Evolutionary conservation across 2,329 filamentous ascomycete genomes (phyloP), one percentile per base, ranked within the genome.

Genomic region (Xylariaceae sp.): DNA sequence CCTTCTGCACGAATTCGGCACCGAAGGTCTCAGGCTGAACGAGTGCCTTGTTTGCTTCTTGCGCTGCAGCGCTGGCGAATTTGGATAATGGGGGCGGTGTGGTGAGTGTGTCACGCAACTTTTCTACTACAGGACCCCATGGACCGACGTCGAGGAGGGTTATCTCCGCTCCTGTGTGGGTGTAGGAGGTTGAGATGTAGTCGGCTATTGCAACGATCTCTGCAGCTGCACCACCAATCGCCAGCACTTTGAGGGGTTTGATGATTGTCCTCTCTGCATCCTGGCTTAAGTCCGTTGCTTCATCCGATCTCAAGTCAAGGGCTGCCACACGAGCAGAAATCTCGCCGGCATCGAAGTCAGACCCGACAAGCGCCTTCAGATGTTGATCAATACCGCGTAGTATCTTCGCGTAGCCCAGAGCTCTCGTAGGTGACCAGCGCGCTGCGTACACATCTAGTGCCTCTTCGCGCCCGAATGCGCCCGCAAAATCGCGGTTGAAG

Each of bases 371-470:
- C n/a, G 43, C 48, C 28, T 52, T 42, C 45, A 41, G 31, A 42
- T 53, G 38, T 38, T 57, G 53, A 10, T 57, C 54, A 12, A 82
- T 64, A 7, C 63, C 64, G 45, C 69, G 53, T 36, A 87, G 68
- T n/a, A 85, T 71, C 2, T 72, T 66, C n/a, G 83, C 76, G 71
- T 97, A 97, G 57, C 87, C 90, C 47, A 97, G 73, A 0, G 91
- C 88, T 48, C 94, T 79, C 47, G 88, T 88, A 1, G 93, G 89
- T 70, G 91, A 96, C 92, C 93, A 99, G 62, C 94, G 77, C 48
- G 90, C 82, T 9, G 90, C 90, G 74, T 99, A 99, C 10, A 88
- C 89, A 55, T 88, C 83, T 16, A 97, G 81, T 42, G 87, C 83
- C 3, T 40, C 28, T 50, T 83, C 78, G 42, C 77, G 78, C 1